phyloP scores from a whole-genome alignment of 192 early-diverging fungal genomes.

The Allomyces macrogynus region DNA sequence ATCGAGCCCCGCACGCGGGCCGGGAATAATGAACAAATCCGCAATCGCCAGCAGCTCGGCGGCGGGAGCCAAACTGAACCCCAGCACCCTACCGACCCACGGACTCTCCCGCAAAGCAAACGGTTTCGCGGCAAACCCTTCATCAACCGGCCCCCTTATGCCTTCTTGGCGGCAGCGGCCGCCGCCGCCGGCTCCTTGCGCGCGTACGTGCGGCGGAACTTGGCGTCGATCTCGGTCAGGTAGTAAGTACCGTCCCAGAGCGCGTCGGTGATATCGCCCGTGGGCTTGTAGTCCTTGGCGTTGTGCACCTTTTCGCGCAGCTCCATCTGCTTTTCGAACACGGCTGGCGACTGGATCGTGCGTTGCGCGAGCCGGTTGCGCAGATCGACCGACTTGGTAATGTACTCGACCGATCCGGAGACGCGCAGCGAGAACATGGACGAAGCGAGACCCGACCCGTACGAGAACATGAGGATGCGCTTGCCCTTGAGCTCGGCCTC shows the following conservation, averaged over 20 bases:
- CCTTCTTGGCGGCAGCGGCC: too few species aligned
- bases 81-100: too few species aligned
- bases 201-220: conserved; percentile 74
- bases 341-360: conserved; percentile 47
- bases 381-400: conserved; percentile 43
- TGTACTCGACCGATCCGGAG: conserved; percentile 31
- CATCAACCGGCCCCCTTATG: too few species aligned
- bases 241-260: conserved; percentile 71
- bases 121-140: too few species aligned
- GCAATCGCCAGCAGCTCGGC: too few species aligned
- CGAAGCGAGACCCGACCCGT: conserved; percentile 87
- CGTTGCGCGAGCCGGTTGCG: conserved; percentile 48
- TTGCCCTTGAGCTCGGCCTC: conserved; percentile 56
- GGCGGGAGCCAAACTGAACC: too few species aligned
- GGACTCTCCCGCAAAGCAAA: too few species aligned
- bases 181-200: conserved; percentile 13
- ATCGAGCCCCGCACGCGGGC: too few species aligned
- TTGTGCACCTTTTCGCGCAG: conserved; percentile 77
- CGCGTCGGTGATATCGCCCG: conserved; percentile 33
- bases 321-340: conserved; percentile 59
- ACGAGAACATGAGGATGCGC: conserved; percentile 77
- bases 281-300: conserved; percentile 56
- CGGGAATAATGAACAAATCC: too few species aligned
- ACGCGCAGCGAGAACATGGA: conserved; percentile 86
- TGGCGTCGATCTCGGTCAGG: conserved; percentile 69